Percentiles rank a stretch among this genome's conserved stretches.
phyloP scores from a whole-genome alignment of 768 basidiomycete species.

The Strobilomyces confusus region DNA sequence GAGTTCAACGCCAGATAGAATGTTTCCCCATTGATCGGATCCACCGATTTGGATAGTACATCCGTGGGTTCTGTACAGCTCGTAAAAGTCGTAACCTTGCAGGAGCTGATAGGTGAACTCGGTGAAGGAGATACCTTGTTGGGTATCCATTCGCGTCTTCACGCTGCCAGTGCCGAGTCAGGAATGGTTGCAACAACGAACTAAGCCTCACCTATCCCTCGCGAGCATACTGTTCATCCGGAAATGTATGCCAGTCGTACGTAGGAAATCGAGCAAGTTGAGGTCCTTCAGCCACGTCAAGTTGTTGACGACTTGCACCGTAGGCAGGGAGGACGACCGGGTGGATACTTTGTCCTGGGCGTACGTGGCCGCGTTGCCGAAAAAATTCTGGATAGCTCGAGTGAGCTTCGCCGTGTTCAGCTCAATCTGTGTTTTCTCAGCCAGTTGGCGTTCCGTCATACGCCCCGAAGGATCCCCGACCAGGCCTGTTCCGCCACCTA shows the following conservation, averaged over 20 bases:
- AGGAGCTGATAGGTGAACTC: slow-evolving; percentile 97
- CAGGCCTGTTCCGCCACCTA: slow-evolving; percentile 94
- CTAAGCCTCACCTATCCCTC: slow-evolving; percentile 69
- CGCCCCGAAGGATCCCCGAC: slow-evolving; percentile 96
- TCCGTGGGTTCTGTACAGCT: slow-evolving; percentile 56
- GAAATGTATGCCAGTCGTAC: slow-evolving; percentile 71
- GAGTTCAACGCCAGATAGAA: slow-evolving; percentile 88
- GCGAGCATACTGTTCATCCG: slow-evolving; percentile 88
- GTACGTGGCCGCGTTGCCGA: slow-evolving; percentile 60
- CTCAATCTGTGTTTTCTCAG: slow-evolving; percentile 55
- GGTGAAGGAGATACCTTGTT: slow-evolving; percentile 93
- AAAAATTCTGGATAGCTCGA: slow-evolving; percentile 66
- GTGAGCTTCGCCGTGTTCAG: slow-evolving; percentile 64
- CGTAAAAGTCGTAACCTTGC: slow-evolving; percentile 93
- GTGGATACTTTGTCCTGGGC: slow-evolving; percentile 37
- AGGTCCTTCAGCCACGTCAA: slow-evolving; percentile 76
- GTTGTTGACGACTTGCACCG: slow-evolving; percentile 55
- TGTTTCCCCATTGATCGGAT: slow-evolving; percentile 99
- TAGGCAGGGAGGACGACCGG: slow-evolving; percentile 6
- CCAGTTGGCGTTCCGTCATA: slow-evolving; percentile 69
- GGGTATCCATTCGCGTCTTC: slow-evolving; percentile 69
- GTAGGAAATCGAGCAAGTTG: slow-evolving; percentile 79
- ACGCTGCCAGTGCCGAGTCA: slow-evolving; percentile 50
- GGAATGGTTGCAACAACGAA: not conserved
- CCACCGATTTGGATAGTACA: slow-evolving; percentile 93